These are phyloP conservation scores for Platanus orientalis DNA, from an alignment of 164 flowering plant genomes.

Conservation along the genomic window DNA sequence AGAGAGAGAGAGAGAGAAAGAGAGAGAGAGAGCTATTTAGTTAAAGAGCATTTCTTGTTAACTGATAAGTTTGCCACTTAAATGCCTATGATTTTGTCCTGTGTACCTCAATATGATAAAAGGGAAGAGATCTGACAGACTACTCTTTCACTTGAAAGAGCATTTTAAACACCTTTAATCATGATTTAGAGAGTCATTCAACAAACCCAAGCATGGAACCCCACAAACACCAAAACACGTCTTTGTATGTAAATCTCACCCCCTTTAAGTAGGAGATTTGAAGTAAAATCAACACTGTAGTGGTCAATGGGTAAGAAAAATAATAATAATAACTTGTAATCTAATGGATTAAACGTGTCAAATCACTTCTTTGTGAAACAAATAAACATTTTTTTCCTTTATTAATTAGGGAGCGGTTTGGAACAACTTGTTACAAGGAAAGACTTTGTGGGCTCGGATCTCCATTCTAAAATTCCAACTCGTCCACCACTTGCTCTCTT, in stretches of 20 bases:
- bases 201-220: neutral
- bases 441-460: no score
- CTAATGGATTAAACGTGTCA: neutral
- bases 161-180: slow-evolving; percentile 13
- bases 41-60: neutral
- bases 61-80: neutral
- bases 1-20: no score
- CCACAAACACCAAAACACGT: neutral
- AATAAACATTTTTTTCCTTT: no score
- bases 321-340: neutral
- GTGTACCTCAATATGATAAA: slow-evolving; percentile 2
- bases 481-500: neutral
- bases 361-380: no score
- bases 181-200: slow-evolving; percentile 2
- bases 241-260: slow-evolving; percentile 2
- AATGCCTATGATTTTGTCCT: neutral
- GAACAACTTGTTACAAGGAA: no score
- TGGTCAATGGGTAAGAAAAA: neutral
- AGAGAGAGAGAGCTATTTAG: no score
- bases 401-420: no score
- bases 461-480: no score
- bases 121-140: neutral
- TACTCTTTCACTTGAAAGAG: slow-evolving; percentile 1
- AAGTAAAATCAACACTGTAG: neutral
- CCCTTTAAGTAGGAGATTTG: neutral